Evolutionary conservation across 2,329 filamentous ascomycete genomes (phyloP).

Genomic region (Eutypella sp.): DNA sequence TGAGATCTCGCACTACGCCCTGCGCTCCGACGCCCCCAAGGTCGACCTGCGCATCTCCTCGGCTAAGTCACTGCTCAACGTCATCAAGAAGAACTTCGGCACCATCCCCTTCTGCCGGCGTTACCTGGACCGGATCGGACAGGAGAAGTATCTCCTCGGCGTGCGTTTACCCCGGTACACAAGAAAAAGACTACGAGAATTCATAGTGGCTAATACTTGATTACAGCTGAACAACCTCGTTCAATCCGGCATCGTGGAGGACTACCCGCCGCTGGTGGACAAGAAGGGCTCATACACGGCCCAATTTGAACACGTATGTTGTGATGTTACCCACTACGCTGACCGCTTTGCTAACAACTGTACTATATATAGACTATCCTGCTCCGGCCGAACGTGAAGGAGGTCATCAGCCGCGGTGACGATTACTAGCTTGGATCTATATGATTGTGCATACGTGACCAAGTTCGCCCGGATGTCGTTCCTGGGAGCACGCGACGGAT

Average conservation of each 20-base stretch:
- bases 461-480: too few relatives aligned
- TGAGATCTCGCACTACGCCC: slow-evolving; percentile 86
- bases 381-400: slow-evolving; percentile 75
- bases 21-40: slow-evolving; percentile 66
- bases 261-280: slow-evolving; percentile 84
- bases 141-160: slow-evolving; percentile 89
- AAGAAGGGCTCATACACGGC: slow-evolving; percentile 93
- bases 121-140: slow-evolving; percentile 87
- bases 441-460: too few relatives aligned
- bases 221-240: slow-evolving; percentile 79
- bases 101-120: slow-evolving; percentile 86
- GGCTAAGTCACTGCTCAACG: slow-evolving; percentile 77
- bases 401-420: slow-evolving; percentile 80
- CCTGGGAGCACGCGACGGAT: background rate
- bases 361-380: slow-evolving; percentile 70
- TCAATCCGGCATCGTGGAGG: slow-evolving; percentile 75
- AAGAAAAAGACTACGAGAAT: background rate
- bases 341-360: slow-evolving; percentile 8
- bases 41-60: slow-evolving; percentile 73
- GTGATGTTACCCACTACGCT: slow-evolving; percentile 7
- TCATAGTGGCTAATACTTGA: slow-evolving; percentile 21
- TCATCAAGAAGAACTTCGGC: slow-evolving; percentile 95
- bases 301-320: slow-evolving; percentile 86
- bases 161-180: slow-evolving; percentile 42
- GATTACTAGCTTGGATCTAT: slow-evolving; percentile 57